Base-by-base conservation (phyloP, 108 stramenopile species). In the Nitzschia inconspicua region DNA sequence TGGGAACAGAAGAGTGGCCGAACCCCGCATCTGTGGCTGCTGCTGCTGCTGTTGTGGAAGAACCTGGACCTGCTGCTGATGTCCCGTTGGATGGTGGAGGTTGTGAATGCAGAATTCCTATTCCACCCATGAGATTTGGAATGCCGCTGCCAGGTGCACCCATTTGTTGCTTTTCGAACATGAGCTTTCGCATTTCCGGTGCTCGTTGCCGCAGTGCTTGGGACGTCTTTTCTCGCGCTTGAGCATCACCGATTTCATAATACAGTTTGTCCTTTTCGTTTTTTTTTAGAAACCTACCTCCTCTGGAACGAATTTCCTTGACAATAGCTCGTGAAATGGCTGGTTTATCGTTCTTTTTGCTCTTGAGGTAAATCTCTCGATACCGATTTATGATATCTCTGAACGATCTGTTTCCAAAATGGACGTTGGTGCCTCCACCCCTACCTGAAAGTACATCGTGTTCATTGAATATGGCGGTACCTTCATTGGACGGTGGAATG, bases 241-340 rank as follows among this genome's bases (percentile, higher is more conserved):
- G 75, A 46, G 75, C 80, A 40, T 79, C 80, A 2, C 78, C 86
- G 39, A 84, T 77, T 35, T 88, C 86, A 40, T 77, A 77, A 75
- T 79, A 79, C 1, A 77, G 55, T 16, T 62, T 51, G 2, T 61
- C 30, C 11, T 14, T 10, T 36, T 79, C 82, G 31, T 82, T 78
- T 49, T 80, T 85, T 68, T 84, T 86, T 47, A 89, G 73, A 57
- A 89, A 89, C n/a, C 75, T 47, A 4, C 88, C 88, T 39, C 79
- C 74, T 44, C 47, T 70, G 23, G 79, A 76, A 22, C 83, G 84
- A 60, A 89, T 83, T 40, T 66, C 59, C 7, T 68, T 70, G 29
- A 89, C 85, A 41, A 83, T 81, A 27, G 81, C 77, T 20, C 73
- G 69, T 5, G 85, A 78, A 53, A 86, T 83, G 43, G 61, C 68